Conservation (phyloP, 2,329 filamentous ascomycete genomes). For the Cercospora brassicicola region DNA sequence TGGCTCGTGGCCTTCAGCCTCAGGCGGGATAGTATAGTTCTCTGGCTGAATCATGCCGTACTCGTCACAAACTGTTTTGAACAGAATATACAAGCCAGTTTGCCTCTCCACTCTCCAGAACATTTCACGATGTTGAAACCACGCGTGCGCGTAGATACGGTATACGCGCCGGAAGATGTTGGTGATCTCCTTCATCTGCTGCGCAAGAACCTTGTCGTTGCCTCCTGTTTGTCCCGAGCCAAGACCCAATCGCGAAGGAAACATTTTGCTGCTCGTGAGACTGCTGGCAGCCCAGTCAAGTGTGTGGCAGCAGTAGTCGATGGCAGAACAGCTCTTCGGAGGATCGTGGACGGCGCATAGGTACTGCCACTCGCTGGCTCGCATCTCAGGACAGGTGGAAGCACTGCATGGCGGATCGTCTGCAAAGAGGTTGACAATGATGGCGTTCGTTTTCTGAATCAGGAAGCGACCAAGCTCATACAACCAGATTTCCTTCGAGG, state of each 20-base stretch:
- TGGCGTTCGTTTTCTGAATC: slow-evolving; percentile 87
- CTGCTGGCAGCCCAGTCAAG: slow-evolving; percentile 96
- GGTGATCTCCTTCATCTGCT: slow-evolving; percentile 77
- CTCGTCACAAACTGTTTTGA: slow-evolving; percentile 93
- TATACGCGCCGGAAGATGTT: slow-evolving; percentile 95
- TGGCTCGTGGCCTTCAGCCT: slow-evolving; percentile 79
- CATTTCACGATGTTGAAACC: slow-evolving; percentile 94
- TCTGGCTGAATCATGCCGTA: slow-evolving; percentile 88
- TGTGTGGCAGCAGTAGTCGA: slow-evolving; percentile 98
- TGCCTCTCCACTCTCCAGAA: slow-evolving; percentile 92
- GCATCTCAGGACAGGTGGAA: slow-evolving; percentile 93
- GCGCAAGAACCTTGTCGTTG: slow-evolving; percentile 43
- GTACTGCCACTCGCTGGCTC: slow-evolving; percentile 98
- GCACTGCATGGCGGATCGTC: slow-evolving; percentile 87
- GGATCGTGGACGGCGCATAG: slow-evolving; percentile 96
- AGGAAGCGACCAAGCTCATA: slow-evolving; percentile 97
- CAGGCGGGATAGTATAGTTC: slow-evolving; percentile 91
- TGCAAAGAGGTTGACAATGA: slow-evolving; percentile 90
- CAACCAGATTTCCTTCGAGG: slow-evolving; percentile 88
- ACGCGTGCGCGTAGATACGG: slow-evolving; percentile 95
- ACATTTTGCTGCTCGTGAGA: slow-evolving; percentile 90
- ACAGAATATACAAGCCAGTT: slow-evolving; percentile 92
- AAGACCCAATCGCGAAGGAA: slow-evolving; percentile 76
- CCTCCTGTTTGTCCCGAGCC: slow-evolving; percentile 42
- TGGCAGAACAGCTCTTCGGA: slow-evolving; percentile 94